phyloP scores from a whole-genome alignment of 2,329 filamentous ascomycete species.

The Teratosphaeria zuluensis region DNA sequence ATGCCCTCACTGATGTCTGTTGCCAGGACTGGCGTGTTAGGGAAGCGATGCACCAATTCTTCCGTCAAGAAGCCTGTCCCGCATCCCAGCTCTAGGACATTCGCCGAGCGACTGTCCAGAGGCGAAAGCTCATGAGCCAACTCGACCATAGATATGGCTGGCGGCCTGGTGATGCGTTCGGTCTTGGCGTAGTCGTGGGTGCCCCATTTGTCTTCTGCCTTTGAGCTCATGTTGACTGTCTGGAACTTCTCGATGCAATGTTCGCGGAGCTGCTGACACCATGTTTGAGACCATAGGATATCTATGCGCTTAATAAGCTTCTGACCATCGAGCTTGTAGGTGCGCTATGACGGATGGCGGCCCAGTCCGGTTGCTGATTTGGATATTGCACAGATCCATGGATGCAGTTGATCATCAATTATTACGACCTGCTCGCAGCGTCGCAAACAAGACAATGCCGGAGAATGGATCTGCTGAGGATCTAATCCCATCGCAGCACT shows the following conservation, averaged over 20 bases:
- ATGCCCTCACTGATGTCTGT: background rate
- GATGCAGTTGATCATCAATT: too few species aligned
- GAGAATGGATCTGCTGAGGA: background rate
- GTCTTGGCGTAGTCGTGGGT: background rate
- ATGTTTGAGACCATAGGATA: background rate
- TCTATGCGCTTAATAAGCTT: background rate
- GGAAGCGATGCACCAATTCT: background rate
- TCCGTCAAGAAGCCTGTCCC: background rate
- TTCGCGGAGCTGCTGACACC: background rate
- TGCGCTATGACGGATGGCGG: background rate
- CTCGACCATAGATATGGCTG: background rate
- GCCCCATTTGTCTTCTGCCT: background rate
- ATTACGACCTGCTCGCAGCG: too few species aligned
- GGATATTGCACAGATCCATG: background rate
- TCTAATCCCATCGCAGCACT: background rate
- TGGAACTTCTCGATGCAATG: background rate
- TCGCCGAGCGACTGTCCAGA: background rate
- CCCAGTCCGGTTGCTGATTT: background rate
- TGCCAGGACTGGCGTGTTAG: background rate
- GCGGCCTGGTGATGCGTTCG: background rate
- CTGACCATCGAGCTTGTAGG: background rate
- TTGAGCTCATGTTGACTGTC: background rate
- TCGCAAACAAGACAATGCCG: too few species aligned
- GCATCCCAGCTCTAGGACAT: background rate
- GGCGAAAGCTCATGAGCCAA: background rate